Evolutionary conservation across 768 basidiomycete genomes (phyloP).

Genomic region (Boletus barrowsii): DNA sequence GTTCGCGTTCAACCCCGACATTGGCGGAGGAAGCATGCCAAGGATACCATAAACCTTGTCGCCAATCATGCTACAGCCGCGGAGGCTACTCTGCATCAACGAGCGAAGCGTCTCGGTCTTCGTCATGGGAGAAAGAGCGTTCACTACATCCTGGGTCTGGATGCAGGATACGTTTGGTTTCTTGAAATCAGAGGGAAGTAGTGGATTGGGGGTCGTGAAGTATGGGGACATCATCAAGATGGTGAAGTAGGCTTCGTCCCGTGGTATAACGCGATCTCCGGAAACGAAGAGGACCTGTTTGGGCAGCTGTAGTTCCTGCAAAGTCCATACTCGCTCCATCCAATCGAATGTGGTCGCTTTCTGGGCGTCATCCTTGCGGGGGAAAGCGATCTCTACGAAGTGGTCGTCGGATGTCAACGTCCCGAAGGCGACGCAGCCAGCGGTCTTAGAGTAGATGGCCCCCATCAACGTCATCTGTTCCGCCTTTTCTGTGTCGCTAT

Average conservation of each 20-base stretch:
- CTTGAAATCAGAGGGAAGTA: not conserved
- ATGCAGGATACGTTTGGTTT: not conserved
- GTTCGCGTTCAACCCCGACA: not conserved
- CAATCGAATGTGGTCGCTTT: constrained; percentile 4
- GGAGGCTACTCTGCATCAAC: constrained; percentile 4
- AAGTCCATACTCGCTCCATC: constrained; percentile 11
- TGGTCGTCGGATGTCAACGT: not conserved
- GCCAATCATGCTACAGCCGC: not conserved
- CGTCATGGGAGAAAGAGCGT: constrained; percentile 1
- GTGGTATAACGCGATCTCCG: constrained; percentile 1
- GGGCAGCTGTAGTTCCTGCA: constrained; percentile 5
- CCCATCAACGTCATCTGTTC: constrained; percentile 2
- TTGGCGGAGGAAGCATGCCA: not conserved
- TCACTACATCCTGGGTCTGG: constrained; percentile 1
- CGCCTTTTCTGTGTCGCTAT: not conserved
- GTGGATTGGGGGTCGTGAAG: not conserved
- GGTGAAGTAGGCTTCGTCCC: constrained; percentile 1
- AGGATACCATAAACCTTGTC: constrained; percentile 10
- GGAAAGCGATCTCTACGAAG: not conserved
- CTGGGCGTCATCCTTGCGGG: not conserved
- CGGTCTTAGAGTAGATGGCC: not conserved
- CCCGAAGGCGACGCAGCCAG: constrained; percentile 5
- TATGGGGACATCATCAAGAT: constrained; percentile 5
- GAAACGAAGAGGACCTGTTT: constrained; percentile 3
- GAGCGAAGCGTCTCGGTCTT: constrained; percentile 3